phyloP scores from a whole-genome alignment of 1,139 yeast genomes.

The Blastobotrys aristatus region DNA sequence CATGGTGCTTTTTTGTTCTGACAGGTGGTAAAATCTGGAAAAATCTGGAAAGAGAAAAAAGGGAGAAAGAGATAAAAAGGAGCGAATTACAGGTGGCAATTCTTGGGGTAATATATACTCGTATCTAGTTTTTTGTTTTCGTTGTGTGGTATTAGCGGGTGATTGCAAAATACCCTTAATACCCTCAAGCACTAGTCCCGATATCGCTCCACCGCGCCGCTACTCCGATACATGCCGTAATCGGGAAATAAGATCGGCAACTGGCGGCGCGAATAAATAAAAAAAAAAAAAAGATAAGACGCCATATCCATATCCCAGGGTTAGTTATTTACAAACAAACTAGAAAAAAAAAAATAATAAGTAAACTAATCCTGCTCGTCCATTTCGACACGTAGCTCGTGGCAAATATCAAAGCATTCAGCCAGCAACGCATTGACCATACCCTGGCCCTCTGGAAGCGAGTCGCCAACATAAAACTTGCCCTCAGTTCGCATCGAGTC shows the following conservation, averaged over 20 bases:
- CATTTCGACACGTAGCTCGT: slow-evolving; percentile 83
- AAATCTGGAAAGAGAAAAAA: background rate
- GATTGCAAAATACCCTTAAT: too few species aligned
- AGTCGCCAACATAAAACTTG: slow-evolving; percentile 78
- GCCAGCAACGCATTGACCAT: slow-evolving; percentile 83
- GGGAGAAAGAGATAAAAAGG: background rate
- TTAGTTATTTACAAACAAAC: background rate
- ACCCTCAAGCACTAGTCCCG: too few species aligned
- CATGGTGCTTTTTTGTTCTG: too few species aligned
- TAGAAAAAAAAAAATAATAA: background rate
- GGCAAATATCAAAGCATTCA: slow-evolving; percentile 89
- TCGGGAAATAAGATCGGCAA: too few species aligned
- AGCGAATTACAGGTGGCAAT: too few species aligned
- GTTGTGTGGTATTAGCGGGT: too few species aligned
- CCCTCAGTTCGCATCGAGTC: slow-evolving; percentile 88
- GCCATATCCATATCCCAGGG: background rate
- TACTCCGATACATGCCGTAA: background rate
- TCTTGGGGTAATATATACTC: too few species aligned
- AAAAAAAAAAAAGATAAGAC: background rate
- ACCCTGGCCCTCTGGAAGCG: slow-evolving; percentile 96
- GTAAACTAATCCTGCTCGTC: slow-evolving; percentile 48
- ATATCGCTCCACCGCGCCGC: too few species aligned
- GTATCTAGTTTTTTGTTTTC: too few species aligned
- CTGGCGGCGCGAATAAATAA: too few species aligned
- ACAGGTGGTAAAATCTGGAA: background rate